These are phyloP conservation scores for Sphenostylis stenocarpa DNA, from an alignment of 306 rosid species.

Conservation along the genomic window DNA sequence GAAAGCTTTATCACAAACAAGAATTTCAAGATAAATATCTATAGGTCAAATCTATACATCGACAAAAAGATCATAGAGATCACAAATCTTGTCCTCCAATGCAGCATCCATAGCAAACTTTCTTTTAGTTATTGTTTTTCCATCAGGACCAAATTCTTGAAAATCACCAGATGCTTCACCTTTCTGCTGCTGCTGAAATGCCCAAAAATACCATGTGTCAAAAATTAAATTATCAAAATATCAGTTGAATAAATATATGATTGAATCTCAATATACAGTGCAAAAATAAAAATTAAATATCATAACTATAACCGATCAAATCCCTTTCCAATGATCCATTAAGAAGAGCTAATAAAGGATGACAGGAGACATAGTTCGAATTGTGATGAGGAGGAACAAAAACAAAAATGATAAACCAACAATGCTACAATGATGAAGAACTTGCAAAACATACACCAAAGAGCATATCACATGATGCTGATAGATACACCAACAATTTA, in stretches of 20 bases:
- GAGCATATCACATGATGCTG: conserved; percentile 4
- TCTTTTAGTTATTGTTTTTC: conserved; percentile 54
- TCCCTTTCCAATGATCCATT: conserved; percentile 9
- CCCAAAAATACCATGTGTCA: conserved; percentile 39
- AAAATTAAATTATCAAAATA: conserved; percentile 31
- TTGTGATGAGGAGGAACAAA: conserved; percentile 18
- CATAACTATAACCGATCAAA: conserved; percentile 24
- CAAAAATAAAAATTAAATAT: conserved; percentile 20
- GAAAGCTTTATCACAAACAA: conserved; percentile 25
- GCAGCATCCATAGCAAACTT: conserved; percentile 75
- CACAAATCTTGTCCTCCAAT: conserved; percentile 97
- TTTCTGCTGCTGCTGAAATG: conserved; percentile 65
- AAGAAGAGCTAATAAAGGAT: conserved; percentile 2
- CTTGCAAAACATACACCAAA: conserved; percentile 11
- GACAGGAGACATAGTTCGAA: neutral
- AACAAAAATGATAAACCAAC: conserved; percentile 24
- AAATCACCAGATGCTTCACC: conserved; percentile 62
- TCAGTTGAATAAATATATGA: neutral
- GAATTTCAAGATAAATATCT: conserved; percentile 24
- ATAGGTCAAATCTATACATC: conserved; percentile 62
- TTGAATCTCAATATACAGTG: neutral
- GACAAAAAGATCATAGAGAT: conserved; percentile 93
- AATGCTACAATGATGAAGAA: conserved; percentile 16
- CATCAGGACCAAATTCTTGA: conserved; percentile 70
- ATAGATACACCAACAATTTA: conserved; percentile 8